These are phyloP conservation scores for Adiantum capillusveneris DNA, from an alignment of 75 land plant species.

Conservation along the genomic window DNA sequence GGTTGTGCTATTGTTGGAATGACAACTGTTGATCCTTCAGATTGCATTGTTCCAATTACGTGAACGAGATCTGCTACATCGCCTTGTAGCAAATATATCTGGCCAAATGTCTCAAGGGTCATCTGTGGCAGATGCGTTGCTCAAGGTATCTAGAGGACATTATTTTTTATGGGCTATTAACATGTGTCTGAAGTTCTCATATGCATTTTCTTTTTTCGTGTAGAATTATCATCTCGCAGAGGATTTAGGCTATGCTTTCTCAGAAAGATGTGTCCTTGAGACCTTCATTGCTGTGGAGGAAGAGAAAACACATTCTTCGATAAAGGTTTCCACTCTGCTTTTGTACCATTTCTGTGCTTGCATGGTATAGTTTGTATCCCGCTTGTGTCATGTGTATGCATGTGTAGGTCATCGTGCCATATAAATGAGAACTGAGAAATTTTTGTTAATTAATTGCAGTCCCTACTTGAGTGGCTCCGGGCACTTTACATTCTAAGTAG, in stretches of 20 bases:
- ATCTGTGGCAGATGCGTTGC: constrained; percentile 51
- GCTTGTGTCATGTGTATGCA: too few relatives aligned
- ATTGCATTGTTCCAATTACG: constrained; percentile 59
- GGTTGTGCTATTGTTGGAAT: too few relatives aligned
- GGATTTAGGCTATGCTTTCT: constrained; percentile 79
- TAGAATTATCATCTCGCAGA: constrained; percentile 85
- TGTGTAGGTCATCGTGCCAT: too few relatives aligned
- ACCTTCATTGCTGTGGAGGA: constrained; percentile 46
- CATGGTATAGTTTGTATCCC: too few relatives aligned
- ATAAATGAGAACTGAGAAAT: too few relatives aligned
- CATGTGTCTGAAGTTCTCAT: neutral
- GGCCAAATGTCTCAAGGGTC: constrained; percentile 35
- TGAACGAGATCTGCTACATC: constrained; percentile 72
- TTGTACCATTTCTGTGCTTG: neutral
- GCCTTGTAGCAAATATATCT: constrained; percentile 52
- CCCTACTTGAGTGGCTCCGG: constrained; percentile 57
- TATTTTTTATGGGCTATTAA: too few relatives aligned
- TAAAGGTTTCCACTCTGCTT: constrained; percentile 44
- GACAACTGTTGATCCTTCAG: constrained; percentile 35
- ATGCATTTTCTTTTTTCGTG: neutral
- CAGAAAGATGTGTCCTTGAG: constrained; percentile 61
- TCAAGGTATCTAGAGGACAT: constrained; percentile 27
- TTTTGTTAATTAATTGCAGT: constrained; percentile 29
- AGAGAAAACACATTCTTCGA: constrained; percentile 27
- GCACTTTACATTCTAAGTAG: constrained; percentile 52